Conservation (phyloP, 1,139 yeast species). For the Suhomyces anneliseae region DNA sequence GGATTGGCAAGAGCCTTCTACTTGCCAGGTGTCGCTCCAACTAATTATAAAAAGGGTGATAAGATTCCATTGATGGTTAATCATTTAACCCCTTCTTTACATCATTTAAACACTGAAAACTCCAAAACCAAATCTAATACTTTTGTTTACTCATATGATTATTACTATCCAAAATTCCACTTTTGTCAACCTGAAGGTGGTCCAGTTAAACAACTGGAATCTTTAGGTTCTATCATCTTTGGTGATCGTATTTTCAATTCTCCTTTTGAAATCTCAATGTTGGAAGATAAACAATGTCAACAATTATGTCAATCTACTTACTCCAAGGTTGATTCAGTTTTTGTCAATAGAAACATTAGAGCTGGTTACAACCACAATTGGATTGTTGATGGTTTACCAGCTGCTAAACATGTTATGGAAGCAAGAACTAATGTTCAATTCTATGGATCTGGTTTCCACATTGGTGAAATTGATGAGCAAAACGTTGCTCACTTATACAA, state of each 20-base stretch:
- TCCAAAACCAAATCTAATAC: constrained; percentile 42
- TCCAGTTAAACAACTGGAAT: constrained; percentile 76
- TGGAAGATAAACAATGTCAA: constrained; percentile 67
- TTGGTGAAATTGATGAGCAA: constrained; percentile 59
- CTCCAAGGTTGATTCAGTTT: constrained; percentile 63
- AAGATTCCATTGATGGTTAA: constrained; percentile 78
- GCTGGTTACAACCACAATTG: constrained; percentile 89
- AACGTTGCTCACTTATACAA: constrained; percentile 62
- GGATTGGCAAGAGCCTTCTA: constrained; percentile 60
- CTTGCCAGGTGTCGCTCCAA: constrained; percentile 94
- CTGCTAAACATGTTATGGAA: constrained; percentile 64
- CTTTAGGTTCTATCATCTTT: constrained; percentile 87
- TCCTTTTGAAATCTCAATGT: constrained; percentile 80
- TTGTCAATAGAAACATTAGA: constrained; percentile 73
- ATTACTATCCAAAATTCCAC: constrained; percentile 80
- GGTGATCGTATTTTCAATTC: constrained; percentile 96
- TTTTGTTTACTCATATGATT: constrained; percentile 74
- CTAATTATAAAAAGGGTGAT: constrained; percentile 75
- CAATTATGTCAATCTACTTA: constrained; percentile 61
- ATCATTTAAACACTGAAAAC: constrained; percentile 37
- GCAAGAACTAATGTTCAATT: constrained; percentile 56
- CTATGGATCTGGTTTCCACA: constrained; percentile 78
- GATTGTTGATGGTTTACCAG: constrained; percentile 95
- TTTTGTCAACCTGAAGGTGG: constrained; percentile 78
- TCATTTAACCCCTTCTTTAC: constrained; percentile 80